Conservation (phyloP, 371 early-diverging fungal genomes). For the Scutellospora calospora region DNA sequence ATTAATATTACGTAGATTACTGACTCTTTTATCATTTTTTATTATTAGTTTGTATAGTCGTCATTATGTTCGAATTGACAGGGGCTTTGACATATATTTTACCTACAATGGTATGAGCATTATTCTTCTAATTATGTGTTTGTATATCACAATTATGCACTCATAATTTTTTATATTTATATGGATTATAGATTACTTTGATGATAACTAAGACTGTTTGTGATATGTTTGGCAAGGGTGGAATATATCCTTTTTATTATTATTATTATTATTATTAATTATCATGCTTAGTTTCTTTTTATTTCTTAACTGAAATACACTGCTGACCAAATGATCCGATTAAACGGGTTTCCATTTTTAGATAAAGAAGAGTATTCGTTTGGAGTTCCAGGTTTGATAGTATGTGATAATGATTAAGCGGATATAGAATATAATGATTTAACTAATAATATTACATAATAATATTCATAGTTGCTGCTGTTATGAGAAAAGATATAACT, state of each 20-base stretch:
- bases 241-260: constrained; percentile 61
- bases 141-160: not conserved
- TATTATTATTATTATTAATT: not conserved
- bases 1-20: not conserved
- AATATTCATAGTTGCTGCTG: constrained; percentile 60
- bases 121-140: no score
- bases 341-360: constrained; percentile 89
- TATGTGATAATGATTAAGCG: not conserved
- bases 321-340: constrained; percentile 84
- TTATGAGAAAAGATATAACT: constrained; percentile 67
- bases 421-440: not conserved
- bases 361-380: constrained; percentile 81
- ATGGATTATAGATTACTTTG: constrained; percentile 70
- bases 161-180: not conserved
- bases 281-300: not conserved
- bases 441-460: not conserved
- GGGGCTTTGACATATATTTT: constrained; percentile 91
- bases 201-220: constrained; percentile 91
- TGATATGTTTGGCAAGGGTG: constrained; percentile 83
- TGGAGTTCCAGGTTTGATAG: constrained; percentile 58
- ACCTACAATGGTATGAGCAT: constrained; percentile 82
- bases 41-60: constrained; percentile 77
- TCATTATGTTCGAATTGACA: constrained; percentile 98
- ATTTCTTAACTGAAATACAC: constrained; percentile 35
- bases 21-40: not conserved